Conservation (phyloP, 108 stramenopile genomes). For the Nannochloropsis gaditana region DNA sequence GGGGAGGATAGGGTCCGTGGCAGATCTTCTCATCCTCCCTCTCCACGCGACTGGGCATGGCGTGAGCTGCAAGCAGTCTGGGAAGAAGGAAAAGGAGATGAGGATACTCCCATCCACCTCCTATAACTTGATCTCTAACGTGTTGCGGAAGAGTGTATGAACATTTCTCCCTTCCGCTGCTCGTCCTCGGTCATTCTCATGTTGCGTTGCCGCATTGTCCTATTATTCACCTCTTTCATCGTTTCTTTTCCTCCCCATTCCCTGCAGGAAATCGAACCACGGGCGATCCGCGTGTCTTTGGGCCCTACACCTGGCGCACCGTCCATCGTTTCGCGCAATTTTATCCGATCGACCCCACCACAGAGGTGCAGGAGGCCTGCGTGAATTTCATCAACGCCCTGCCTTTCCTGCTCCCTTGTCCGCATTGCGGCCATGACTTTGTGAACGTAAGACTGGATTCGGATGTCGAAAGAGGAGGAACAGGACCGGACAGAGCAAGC, state of each 20-base stretch:
- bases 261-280: not conserved
- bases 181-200: not conserved
- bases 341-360: not conserved
- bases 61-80: too few relatives aligned
- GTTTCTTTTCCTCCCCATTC: not conserved
- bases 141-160: too few relatives aligned
- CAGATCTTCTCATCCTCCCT: too few relatives aligned
- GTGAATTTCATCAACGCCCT: not conserved
- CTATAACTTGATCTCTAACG: too few relatives aligned
- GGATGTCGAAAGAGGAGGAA: not conserved
- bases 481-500: not conserved
- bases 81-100: too few relatives aligned
- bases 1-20: too few relatives aligned
- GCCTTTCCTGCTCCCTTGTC: not conserved
- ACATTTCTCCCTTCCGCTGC: too few relatives aligned
- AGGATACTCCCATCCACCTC: too few relatives aligned
- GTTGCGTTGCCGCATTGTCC: not conserved
- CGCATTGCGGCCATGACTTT: not conserved
- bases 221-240: not conserved
- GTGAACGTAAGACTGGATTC: not conserved
- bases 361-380: not conserved
- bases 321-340: not conserved
- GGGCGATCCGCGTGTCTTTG: not conserved
- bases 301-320: not conserved
- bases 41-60: too few relatives aligned